These are phyloP conservation scores for Pelargonium cotyledonis DNA, from an alignment of 441 rosid species.

Conservation along the genomic window DNA sequence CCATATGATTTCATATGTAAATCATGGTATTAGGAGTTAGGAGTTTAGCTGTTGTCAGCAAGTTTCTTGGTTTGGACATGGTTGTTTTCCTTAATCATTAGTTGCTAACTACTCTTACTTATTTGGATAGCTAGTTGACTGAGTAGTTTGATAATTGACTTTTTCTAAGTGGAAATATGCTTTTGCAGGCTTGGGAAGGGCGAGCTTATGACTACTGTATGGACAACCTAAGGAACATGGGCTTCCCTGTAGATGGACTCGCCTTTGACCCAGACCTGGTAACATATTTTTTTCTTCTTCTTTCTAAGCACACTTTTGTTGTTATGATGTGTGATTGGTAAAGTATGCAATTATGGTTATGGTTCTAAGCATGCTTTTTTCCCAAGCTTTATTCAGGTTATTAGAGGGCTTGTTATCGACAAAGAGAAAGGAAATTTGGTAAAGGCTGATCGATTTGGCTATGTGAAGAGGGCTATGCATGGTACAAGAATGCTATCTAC, in stretches of 20 bases:
- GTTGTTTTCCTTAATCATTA: not conserved
- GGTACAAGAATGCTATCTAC: constrained; percentile 87
- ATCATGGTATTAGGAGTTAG: not conserved
- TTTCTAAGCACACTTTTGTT: constrained; percentile 11
- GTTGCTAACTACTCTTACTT: not conserved
- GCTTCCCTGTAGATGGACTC: constrained; percentile 88
- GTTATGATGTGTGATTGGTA: constrained; percentile 2
- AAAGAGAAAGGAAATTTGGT: constrained; percentile 94
- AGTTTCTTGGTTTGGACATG: not conserved
- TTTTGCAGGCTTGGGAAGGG: constrained; percentile 95
- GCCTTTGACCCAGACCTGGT: constrained; percentile 88
- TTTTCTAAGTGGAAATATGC: constrained; percentile 15
- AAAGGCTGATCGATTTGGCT: constrained; percentile 95
- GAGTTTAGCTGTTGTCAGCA: not conserved
- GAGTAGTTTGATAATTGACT: not conserved
- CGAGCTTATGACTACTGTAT: constrained; percentile 93
- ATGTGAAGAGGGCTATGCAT: constrained; percentile 92
- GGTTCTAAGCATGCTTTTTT: constrained; percentile 11
- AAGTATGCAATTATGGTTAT: constrained; percentile 10
- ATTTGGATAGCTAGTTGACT: constrained; percentile 2
- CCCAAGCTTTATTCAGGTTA: constrained; percentile 39
- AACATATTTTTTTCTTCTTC: constrained; percentile 14
- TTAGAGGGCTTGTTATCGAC: constrained; percentile 95
- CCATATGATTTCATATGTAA: not conserved
- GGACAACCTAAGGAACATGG: constrained; percentile 78